Conservation (phyloP, 306 rosid genomes). For the Biancaea sappan region DNA sequence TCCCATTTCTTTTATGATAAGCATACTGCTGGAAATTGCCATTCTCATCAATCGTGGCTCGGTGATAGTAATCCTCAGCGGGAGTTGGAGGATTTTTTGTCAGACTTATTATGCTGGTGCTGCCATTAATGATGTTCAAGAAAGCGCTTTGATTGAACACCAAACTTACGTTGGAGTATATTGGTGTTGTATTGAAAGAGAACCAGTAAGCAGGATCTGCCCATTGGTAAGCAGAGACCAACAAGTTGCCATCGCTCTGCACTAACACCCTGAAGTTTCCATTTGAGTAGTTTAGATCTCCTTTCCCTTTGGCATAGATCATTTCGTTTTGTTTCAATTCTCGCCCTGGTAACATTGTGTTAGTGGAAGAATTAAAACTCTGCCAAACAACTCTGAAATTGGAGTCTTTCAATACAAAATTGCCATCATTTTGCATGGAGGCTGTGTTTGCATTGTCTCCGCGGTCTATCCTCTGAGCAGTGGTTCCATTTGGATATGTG, state of each 20-base stretch:
- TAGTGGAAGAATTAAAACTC: constrained; percentile 21
- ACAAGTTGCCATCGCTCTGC: constrained; percentile 34
- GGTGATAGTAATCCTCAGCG: constrained; percentile 35
- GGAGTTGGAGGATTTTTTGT: constrained; percentile 23
- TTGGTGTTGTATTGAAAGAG: not conserved
- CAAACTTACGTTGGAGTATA: not conserved
- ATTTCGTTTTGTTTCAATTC: not conserved
- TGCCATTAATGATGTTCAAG: constrained; percentile 7
- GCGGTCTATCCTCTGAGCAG: not conserved
- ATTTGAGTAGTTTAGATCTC: constrained; percentile 32
- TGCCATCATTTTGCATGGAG: constrained; percentile 32
- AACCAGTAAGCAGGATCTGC: constrained; percentile 37
- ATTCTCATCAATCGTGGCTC: constrained; percentile 32
- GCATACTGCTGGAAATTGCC: constrained; percentile 40
- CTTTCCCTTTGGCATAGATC: constrained; percentile 35
- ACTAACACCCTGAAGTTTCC: constrained; percentile 30
- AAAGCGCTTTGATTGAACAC: constrained; percentile 19
- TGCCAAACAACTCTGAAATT: constrained; percentile 8
- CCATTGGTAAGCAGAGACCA: constrained; percentile 28
- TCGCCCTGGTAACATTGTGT: constrained; percentile 39
- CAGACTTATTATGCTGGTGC: not conserved
- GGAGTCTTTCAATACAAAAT: constrained; percentile 13
- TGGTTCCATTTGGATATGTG: constrained; percentile 20
- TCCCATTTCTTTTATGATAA: constrained; percentile 38
- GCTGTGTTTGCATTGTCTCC: constrained; percentile 17